These are phyloP conservation scores for Onygena corvina DNA, from an alignment of 2,329 filamentous ascomycete species.

Conservation along the genomic window DNA sequence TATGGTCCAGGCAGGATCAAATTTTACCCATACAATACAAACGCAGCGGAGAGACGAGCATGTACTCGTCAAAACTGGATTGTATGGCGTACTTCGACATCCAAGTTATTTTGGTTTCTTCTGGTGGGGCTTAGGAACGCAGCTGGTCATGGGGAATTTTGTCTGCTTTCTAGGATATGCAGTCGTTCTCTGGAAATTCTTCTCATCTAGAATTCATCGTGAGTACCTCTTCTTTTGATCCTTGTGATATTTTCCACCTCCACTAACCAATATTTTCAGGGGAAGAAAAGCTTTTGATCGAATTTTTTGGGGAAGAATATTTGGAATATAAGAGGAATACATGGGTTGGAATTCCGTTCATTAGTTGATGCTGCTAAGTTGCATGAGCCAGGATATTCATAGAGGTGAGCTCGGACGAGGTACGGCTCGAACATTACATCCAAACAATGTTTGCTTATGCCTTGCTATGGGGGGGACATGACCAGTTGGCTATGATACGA, in stretches of 20 bases:
- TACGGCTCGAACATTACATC: too few species aligned
- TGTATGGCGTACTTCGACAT: constrained; percentile 68
- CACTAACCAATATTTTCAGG: constrained; percentile 30
- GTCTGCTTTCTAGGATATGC: constrained; percentile 65
- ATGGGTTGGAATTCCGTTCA: constrained; percentile 69
- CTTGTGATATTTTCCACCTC: neutral
- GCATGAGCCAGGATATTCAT: too few species aligned
- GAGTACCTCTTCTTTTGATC: constrained; percentile 23
- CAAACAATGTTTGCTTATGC: too few species aligned
- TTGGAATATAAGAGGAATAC: constrained; percentile 58
- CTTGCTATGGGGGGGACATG: too few species aligned
- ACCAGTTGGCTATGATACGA: too few species aligned
- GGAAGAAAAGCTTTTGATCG: constrained; percentile 65
- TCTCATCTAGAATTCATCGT: constrained; percentile 57
- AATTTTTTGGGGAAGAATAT: constrained; percentile 80
- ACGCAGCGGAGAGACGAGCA: constrained; percentile 57
- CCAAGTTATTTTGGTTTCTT: constrained; percentile 97
- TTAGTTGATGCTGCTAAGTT: constrained; percentile 33
- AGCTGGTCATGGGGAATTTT: constrained; percentile 75
- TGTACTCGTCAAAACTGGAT: constrained; percentile 65
- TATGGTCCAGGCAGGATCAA: constrained; percentile 78
- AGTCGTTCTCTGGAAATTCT: constrained; percentile 74
- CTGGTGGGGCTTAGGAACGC: constrained; percentile 94
- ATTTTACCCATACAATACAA: constrained; percentile 84
- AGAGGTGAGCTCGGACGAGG: too few species aligned